A percentile compares a stretch with the other conserved stretches of the same genome.
phyloP scores from a whole-genome alignment of 2,329 filamentous ascomycete genomes.

The Clarireedia monteithiana region DNA sequence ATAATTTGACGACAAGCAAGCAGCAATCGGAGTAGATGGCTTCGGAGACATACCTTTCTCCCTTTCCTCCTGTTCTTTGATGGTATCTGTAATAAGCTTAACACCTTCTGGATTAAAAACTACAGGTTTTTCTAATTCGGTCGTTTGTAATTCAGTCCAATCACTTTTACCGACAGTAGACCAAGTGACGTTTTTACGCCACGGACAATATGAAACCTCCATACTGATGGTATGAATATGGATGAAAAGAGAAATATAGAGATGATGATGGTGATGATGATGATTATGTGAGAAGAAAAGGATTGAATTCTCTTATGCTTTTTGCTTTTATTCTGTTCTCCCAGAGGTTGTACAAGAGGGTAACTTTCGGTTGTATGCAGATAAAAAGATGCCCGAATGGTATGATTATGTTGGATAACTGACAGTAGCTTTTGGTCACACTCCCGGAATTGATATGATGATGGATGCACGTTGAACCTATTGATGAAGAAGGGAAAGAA shows the following conservation, averaged over 20 bases:
- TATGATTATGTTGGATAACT: slow-evolving; percentile 1
- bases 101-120: neutral
- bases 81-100: neutral
- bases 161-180: slow-evolving; percentile 14
- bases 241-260: neutral
- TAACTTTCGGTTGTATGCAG: slow-evolving; percentile 24
- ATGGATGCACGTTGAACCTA: no score
- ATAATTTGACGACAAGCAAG: neutral
- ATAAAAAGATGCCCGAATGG: slow-evolving; percentile 12
- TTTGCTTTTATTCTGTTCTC: slow-evolving; percentile 6
- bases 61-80: neutral
- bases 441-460: neutral
- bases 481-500: neutral
- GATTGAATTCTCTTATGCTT: slow-evolving; percentile 24
- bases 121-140: slow-evolving; percentile 1
- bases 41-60: neutral
- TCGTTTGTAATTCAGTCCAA: slow-evolving; percentile 14
- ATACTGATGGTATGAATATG: slow-evolving; percentile 17
- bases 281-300: neutral
- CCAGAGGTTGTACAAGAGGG: slow-evolving; percentile 5
- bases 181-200: slow-evolving; percentile 21
- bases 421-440: neutral
- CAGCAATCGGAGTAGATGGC: neutral
- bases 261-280: slow-evolving; percentile 6
- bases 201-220: slow-evolving; percentile 28